Conservation (phyloP, 2,329 filamentous ascomycete genomes). For the Cadophora luteo-olivacea region DNA sequence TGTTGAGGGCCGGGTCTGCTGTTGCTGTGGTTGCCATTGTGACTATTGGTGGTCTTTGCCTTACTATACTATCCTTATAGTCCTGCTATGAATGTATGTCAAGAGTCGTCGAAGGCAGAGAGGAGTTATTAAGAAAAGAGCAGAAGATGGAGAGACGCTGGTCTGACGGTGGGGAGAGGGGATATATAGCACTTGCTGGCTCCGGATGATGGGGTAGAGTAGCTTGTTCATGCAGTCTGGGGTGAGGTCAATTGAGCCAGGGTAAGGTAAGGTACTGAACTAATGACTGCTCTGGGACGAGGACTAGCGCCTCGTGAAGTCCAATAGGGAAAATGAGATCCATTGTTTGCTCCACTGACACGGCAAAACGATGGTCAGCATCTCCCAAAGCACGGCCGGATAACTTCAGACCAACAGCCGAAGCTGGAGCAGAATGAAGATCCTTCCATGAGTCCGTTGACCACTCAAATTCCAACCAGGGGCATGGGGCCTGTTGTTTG, state of each 20-base stretch:
- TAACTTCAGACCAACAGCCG: conserved; percentile 3
- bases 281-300: neutral
- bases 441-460: conserved; percentile 19
- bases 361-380: conserved; percentile 22
- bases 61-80: conserved; percentile 19
- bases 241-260: conserved; percentile 23
- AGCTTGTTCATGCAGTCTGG: conserved; percentile 31
- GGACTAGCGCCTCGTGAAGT: conserved; percentile 18
- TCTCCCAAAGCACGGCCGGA: neutral
- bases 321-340: conserved; percentile 28
- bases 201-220: conserved; percentile 32
- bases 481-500: neutral
- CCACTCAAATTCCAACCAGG: conserved; percentile 11
- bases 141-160: conserved; percentile 7
- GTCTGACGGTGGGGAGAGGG: conserved; percentile 11
- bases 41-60: neutral
- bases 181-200: conserved; percentile 29
- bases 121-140: neutral
- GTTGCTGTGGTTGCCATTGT: conserved; percentile 38
- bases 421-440: neutral
- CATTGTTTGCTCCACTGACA: conserved; percentile 17
- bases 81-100: conserved; percentile 24
- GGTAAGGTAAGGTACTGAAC: neutral
- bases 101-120: conserved; percentile 8
- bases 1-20: conserved; percentile 32